A percentile compares a stretch with the other conserved stretches of the same genome.
Evolutionary conservation across 2,329 filamentous ascomycete species (phyloP).

Genomic region (Diaporthe caulivora): DNA sequence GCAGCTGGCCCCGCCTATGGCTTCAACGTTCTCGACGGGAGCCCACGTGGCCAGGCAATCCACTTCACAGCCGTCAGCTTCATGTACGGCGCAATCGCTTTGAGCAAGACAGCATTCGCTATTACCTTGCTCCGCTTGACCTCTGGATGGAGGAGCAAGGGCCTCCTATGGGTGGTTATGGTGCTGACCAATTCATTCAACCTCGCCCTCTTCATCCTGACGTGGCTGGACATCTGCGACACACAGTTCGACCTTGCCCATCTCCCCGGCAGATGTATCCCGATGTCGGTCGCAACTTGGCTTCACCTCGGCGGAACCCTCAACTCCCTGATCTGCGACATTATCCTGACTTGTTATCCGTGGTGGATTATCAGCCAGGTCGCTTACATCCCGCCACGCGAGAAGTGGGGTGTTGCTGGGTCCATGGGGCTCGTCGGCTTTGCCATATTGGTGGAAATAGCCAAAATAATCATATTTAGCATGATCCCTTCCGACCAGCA

Average conservation of each 20-base stretch:
- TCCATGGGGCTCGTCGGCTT: constrained; percentile 25
- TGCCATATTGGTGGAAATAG: not conserved
- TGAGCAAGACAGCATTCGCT: constrained; percentile 30
- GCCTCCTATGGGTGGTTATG: constrained; percentile 18
- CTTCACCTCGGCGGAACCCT: constrained; percentile 11
- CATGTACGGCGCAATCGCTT: constrained; percentile 14
- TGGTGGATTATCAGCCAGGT: constrained; percentile 30
- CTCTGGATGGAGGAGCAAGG: constrained; percentile 4
- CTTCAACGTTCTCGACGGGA: constrained; percentile 29
- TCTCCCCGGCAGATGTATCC: constrained; percentile 1
- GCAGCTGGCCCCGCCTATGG: constrained; percentile 17
- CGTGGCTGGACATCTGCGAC: constrained; percentile 31
- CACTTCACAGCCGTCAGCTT: constrained; percentile 17
- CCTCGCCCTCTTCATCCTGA: constrained; percentile 17
- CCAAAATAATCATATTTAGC: not conserved
- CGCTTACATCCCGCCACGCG: not conserved
- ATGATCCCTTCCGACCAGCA: not conserved
- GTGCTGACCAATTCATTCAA: constrained; percentile 16
- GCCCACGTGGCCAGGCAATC: constrained; percentile 10
- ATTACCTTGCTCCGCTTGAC: constrained; percentile 25
- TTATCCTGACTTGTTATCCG: constrained; percentile 16
- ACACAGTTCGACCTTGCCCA: constrained; percentile 5
- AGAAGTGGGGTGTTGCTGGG: constrained; percentile 27
- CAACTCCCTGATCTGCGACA: constrained; percentile 27
- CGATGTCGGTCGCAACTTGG: not conserved